Base-by-base conservation (phyloP, 306 rosid species). In the Cicer pinnatifidum region DNA sequence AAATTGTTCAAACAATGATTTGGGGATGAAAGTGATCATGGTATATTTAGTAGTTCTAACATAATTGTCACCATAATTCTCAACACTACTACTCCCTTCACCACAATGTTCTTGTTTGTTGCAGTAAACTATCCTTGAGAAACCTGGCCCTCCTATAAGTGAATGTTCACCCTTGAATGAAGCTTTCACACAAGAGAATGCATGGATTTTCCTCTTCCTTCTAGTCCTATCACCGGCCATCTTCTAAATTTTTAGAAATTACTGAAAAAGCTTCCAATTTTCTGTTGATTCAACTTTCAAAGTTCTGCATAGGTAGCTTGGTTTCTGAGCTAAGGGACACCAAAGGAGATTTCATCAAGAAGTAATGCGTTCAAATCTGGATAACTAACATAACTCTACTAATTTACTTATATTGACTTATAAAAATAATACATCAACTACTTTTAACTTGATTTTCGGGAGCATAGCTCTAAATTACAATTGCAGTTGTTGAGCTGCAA, bases 1-100 rank as follows among this genome's bases (percentile, higher is more conserved):
- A 67, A 93, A 93, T 71, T 93, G 98, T 86, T 93, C 98, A 78
- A 89, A 93, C 85, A 91, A 53, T 0, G 98, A 86, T 64, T 88
- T 91, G 11, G 98, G 98, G 1, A 93, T 66, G 82, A 93, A 93
- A 8, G 94, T 85, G 4, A 87, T 83, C 4, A 87, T 23, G 1
- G 93, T 89, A 38, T 93, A 93, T 76, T 93, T 93, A 1, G 96
- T 88, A 7, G 91, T 91, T 37, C 91, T 86, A 9, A 91, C 92
- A 72, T 93, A 93, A 83, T 93, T 93, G 61, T 81, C 85, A 15
- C 83, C 78, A 75, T 89, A 91, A 41, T 72, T 82, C 19, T 41
- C 70, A 74, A 44, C 93, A 15, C 38, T 44, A 48, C 80, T 8
- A 53, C 80, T 52, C 33, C 33, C 33, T 23, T 23, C 33, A 23